These are phyloP conservation scores for Thalassiosira profunda DNA, from an alignment of 108 stramenopile genomes.

Conservation along the genomic window DNA sequence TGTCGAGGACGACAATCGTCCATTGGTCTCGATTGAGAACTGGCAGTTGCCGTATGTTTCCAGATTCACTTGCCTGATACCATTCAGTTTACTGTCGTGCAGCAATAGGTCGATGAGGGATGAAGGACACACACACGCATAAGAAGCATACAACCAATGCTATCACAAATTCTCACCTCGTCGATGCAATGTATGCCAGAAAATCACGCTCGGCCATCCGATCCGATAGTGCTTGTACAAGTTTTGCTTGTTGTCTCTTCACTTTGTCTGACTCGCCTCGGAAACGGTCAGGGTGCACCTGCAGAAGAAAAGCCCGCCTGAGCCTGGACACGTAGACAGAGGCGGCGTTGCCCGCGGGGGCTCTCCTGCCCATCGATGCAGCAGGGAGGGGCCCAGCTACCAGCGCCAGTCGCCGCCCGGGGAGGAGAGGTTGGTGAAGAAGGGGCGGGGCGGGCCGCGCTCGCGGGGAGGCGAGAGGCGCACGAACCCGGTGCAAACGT, in stretches of 20 bases:
- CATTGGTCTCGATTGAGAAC: slow-evolving; percentile 74
- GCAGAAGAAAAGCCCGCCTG: slow-evolving; percentile 82
- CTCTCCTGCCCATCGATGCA: too few species aligned
- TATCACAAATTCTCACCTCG: too few species aligned
- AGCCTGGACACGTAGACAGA: slow-evolving; percentile 68
- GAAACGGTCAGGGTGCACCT: slow-evolving; percentile 88
- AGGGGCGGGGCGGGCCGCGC: too few species aligned
- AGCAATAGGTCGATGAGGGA: not conserved
- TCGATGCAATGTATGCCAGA: slow-evolving; percentile 40
- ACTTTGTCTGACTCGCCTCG: slow-evolving; percentile 52
- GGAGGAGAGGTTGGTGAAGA: too few species aligned
- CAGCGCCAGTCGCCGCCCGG: too few species aligned
- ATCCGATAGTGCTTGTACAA: slow-evolving; percentile 69
- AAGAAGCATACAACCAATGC: not conserved
- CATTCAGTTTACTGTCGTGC: too few species aligned
- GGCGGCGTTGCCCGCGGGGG: slow-evolving; percentile 12
- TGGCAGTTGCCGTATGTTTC: too few species aligned
- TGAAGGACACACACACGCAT: not conserved
- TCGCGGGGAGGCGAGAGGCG: too few species aligned
- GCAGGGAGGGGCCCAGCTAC: too few species aligned
- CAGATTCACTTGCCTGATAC: too few species aligned
- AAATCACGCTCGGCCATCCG: slow-evolving; percentile 63
- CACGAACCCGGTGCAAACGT: too few species aligned
- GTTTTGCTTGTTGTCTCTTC: slow-evolving; percentile 64
- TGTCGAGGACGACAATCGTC: slow-evolving; percentile 49